phyloP scores from a whole-genome alignment of 306 rosid genomes.

The Gynostemma pentaphyllum region DNA sequence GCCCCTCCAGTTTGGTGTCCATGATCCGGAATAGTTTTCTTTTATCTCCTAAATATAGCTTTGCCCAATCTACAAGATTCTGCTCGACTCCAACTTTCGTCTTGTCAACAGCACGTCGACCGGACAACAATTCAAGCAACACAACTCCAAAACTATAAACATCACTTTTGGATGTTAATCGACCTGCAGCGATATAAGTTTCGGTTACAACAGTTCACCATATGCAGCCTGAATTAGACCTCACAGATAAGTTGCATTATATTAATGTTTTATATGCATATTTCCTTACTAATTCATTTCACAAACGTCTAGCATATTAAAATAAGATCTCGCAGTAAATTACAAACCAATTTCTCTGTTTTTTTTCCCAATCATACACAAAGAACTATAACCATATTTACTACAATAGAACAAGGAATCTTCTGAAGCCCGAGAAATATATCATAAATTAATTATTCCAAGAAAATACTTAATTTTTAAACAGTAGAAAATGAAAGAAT shows the following conservation, averaged over 20 bases:
- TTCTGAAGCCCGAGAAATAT: too few relatives aligned
- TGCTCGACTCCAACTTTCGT: slow-evolving; percentile 50
- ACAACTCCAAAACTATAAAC: slow-evolving; percentile 95
- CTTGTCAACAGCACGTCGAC: slow-evolving; percentile 70
- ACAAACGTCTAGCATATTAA: neutral
- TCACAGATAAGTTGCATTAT: neutral
- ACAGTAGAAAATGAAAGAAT: too few relatives aligned
- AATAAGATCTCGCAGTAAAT: too few relatives aligned
- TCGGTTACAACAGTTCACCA: neutral
- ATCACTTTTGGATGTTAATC: slow-evolving; percentile 79
- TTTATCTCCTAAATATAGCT: slow-evolving; percentile 62
- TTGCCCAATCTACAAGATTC: slow-evolving; percentile 84
- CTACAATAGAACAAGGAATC: too few relatives aligned
- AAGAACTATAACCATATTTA: too few relatives aligned
- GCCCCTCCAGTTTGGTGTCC: slow-evolving; percentile 89
- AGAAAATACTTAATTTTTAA: too few relatives aligned
- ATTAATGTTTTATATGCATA: neutral
- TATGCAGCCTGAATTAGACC: neutral
- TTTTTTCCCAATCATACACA: too few relatives aligned
- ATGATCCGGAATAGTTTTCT: slow-evolving; percentile 70
- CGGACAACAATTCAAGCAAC: slow-evolving; percentile 64
- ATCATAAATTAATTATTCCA: too few relatives aligned
- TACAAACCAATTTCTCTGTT: neutral
- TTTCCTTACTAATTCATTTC: neutral
- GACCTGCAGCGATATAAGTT: slow-evolving; percentile 33